A percentile compares a stretch with the other conserved stretches of the same genome.
Conservation (phyloP, 1,139 yeast genomes). For the Geotrichum cucujoidarum region DNA sequence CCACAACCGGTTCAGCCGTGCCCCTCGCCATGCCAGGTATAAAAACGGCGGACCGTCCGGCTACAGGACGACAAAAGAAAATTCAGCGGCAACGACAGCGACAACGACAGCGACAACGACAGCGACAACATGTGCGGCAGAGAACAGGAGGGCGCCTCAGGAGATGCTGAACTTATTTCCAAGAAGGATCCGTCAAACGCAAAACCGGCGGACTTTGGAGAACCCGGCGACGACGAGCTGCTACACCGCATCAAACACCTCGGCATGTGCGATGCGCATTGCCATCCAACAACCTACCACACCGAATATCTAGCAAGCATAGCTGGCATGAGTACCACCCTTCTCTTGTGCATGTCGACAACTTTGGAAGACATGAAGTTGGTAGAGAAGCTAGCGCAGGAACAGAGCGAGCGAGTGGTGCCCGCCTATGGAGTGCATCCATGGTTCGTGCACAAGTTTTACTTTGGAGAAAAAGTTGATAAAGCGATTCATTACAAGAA, state of each 20-base stretch:
- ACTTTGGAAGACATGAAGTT: conserved; percentile 34
- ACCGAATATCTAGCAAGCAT: conserved; percentile 28
- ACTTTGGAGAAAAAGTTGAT: conserved; percentile 29
- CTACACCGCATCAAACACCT: neutral
- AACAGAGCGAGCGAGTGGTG: conserved; percentile 38
- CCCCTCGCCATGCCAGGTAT: too few species aligned
- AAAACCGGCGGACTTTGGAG: neutral
- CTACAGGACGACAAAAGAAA: too few species aligned
- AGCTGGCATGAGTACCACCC: conserved; percentile 24
- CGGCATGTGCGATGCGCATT: conserved; percentile 54
- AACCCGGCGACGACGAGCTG: neutral
- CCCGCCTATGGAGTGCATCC: conserved; percentile 88
- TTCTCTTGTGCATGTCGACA: conserved; percentile 39
- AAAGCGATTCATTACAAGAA: conserved; percentile 49
- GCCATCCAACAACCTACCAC: conserved; percentile 43
- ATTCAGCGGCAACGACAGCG: too few species aligned
- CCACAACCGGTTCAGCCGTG: too few species aligned
- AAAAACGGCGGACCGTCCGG: too few species aligned
- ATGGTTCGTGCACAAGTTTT: conserved; percentile 72
- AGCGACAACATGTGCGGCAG: too few species aligned
- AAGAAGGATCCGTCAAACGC: neutral
- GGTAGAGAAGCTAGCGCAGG: conserved; percentile 32
- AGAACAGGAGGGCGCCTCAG: too few species aligned
- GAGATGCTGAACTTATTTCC: neutral
- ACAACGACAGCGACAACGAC: too few species aligned